Evolutionary conservation across 768 basidiomycete genomes (phyloP).

Genomic region (Termitomyces bulborhizus): DNA sequence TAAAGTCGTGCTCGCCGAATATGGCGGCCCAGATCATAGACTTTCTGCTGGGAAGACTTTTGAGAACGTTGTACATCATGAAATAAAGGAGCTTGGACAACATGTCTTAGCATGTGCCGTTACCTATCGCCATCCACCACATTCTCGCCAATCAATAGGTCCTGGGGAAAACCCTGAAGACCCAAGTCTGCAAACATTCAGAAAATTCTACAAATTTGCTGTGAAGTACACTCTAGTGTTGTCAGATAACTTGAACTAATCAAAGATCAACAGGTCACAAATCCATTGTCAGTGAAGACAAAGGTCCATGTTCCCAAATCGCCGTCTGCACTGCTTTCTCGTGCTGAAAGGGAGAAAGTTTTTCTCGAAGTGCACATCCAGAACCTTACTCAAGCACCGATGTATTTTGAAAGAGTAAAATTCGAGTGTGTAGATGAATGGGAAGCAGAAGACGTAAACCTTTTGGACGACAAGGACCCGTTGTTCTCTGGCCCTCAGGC

Average conservation of each 20-base stretch:
- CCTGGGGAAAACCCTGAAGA: slow-evolving; percentile 46
- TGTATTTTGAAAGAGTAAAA: slow-evolving; percentile 77
- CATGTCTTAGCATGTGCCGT: slow-evolving; percentile 87
- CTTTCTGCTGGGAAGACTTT: slow-evolving; percentile 55
- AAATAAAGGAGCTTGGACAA: slow-evolving; percentile 91
- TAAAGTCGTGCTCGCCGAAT: slow-evolving; percentile 58
- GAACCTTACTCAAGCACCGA: slow-evolving; percentile 71
- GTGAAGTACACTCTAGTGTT: slow-evolving; percentile 37
- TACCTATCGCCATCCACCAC: slow-evolving; percentile 67
- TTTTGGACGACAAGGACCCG: slow-evolving; percentile 22
- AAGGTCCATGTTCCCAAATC: slow-evolving; percentile 79
- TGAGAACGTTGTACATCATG: slow-evolving; percentile 69
- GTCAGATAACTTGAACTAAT: neutral
- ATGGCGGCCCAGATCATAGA: slow-evolving; percentile 45
- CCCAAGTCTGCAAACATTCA: slow-evolving; percentile 59
- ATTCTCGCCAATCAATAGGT: slow-evolving; percentile 43
- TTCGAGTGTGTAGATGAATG: slow-evolving; percentile 71
- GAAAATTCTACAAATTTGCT: slow-evolving; percentile 89
- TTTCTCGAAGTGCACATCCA: slow-evolving; percentile 93
- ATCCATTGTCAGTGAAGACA: slow-evolving; percentile 92
- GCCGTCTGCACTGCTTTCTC: slow-evolving; percentile 62
- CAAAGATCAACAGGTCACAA: slow-evolving; percentile 60
- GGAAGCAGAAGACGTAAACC: slow-evolving; percentile 52
- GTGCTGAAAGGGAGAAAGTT: slow-evolving; percentile 67
- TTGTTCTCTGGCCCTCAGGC: slow-evolving; percentile 60